Conservation (phyloP, 73 alveolate species). For the Paramecium sexaurelia region DNA sequence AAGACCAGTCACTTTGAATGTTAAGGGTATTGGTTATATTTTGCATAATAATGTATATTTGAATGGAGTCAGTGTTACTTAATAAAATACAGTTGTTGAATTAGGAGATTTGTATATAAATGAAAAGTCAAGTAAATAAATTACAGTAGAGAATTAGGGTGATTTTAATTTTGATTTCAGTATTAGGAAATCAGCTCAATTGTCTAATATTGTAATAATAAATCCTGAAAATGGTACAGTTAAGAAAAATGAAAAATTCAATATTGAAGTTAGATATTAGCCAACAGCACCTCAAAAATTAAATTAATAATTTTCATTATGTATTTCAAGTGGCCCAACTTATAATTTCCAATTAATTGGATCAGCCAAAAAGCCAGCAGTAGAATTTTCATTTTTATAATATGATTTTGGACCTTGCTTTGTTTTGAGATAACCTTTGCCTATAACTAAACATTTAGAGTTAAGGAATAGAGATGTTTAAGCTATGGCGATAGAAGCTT, state of each 20-base stretch:
- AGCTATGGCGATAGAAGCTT: conserved; percentile 96
- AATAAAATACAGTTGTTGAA: conserved; percentile 79
- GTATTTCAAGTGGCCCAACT: conserved; percentile 95
- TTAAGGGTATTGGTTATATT: conserved; percentile 98
- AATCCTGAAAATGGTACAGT: conserved; percentile 98
- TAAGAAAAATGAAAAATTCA: conserved; percentile 87
- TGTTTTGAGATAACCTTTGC: conserved; percentile 96
- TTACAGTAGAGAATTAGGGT: conserved; percentile 91
- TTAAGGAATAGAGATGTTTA: conserved; percentile 93
- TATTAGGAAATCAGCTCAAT: conserved; percentile 91
- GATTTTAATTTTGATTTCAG: conserved; percentile 97
- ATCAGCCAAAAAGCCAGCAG: conserved; percentile 97
- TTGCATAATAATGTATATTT: conserved; percentile 90
- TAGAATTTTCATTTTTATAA: conserved; percentile 83
- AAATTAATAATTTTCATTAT: conserved; percentile 87
- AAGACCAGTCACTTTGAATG: conserved; percentile 98
- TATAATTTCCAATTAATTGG: conserved; percentile 92
- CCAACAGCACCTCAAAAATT: conserved; percentile 92
- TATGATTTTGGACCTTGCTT: conserved; percentile 99
- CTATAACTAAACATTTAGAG: conserved; percentile 88
- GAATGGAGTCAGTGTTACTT: conserved; percentile 80
- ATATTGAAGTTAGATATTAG: conserved; percentile 86
- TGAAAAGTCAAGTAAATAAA: conserved; percentile 91
- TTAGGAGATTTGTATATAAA: conserved; percentile 96
- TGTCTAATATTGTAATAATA: conserved; percentile 80